Evolutionary conservation across 208 protist genomes (phyloP), one percentile per base, ranked within the genome.

Genomic region (Leishmania aethiopica): DNA sequence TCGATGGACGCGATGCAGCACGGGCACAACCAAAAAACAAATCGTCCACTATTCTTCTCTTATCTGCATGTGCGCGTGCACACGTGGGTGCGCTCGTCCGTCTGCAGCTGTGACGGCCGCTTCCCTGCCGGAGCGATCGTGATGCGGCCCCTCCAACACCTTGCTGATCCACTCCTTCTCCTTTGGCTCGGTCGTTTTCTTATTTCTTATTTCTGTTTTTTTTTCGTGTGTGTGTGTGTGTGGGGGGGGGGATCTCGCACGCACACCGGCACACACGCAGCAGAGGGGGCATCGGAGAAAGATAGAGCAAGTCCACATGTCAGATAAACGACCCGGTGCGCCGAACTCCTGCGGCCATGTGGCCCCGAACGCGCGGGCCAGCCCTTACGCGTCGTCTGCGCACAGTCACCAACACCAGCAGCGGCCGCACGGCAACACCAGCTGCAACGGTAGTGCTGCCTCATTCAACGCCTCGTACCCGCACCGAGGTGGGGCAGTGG

Each of bases 381-480:
- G 70, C 45, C 8, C 4, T 37, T n/a, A 51, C 45, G 51, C 70
- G 47, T 55, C 70, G 6, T 35, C 60, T 49, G 1, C 59, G 22
- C 19, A 76, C 59, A 42, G 74, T 45, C 17, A 25, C 3, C 28
- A 53, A 74, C 49, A 57, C 49, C 15, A 57, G 71, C 49, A 70
- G 51, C 60, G 60, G 45, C 60, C 62, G 22, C 74, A 83, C 64
- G 60, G 40, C 64, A n/a, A 53, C 57, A 28, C 67, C 70, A 59
- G 40, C 32, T 3, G 15, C 45, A 77, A 71, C 28, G 45, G 45
- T n/a, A 42, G 72, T 37, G 53, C 47, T 32, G 11, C 53, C 32
- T 28, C 35, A 25, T 69, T 32, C 10, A 45, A 47, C 53, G 17
- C 47, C n/a, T 10, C 55, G 35, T 47, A 47, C 47, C 5, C 77